Base-by-base conservation (phyloP, 371 early-diverging fungal genomes). In the Mucor velutinosus region DNA sequence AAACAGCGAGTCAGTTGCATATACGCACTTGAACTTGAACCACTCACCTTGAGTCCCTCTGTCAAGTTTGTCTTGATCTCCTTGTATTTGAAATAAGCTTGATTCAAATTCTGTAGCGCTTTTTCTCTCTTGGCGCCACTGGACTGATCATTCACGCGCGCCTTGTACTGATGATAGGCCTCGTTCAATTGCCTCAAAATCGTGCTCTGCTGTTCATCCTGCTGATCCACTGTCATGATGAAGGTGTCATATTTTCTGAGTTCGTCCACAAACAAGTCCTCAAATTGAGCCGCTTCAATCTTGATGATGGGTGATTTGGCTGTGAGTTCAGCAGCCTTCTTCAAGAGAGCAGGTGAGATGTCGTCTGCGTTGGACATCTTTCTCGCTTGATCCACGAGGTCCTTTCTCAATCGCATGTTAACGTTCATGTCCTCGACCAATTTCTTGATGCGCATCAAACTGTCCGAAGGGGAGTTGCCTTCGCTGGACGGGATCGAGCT, bases 241-340 rank as follows among this genome's bases (percentile, higher is more conserved):
- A 86, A 88, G 2, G 76, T 75, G 62, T 89, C 88, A 55, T 94
- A 95, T 66, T 87, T 88, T 58, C 86, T 78, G 33, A 94, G 64
- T 21, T 88, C 83, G 58, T 89, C 85, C 21, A 79, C 82, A 79
- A 94, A 93, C 47, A 91, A 65, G 11, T 89, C 89, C 64, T 93
- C 92, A 64, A 93, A 93, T 60, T 92, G 91, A n/a, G 90, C 89
- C n/a, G 90, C 84, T 67, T 92, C 93, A 58, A 92, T 89, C 68
- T 90, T 89, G 53, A 87, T 79, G 0, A 87, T 86, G 0, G 90
- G 89, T 7, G 89, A 87, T 30, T 81, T 78, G 19, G 87, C 76
- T 0, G 83, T 85, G 11, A 83, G 62, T 53, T 81, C 74, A 10
- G 82, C 84, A 1, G 86, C 81, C 56, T 82, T 80, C 33, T 77